These are phyloP conservation scores for Arthrinium phaeospermum DNA, from an alignment of 2,329 filamentous ascomycete species.

Conservation along the genomic window DNA sequence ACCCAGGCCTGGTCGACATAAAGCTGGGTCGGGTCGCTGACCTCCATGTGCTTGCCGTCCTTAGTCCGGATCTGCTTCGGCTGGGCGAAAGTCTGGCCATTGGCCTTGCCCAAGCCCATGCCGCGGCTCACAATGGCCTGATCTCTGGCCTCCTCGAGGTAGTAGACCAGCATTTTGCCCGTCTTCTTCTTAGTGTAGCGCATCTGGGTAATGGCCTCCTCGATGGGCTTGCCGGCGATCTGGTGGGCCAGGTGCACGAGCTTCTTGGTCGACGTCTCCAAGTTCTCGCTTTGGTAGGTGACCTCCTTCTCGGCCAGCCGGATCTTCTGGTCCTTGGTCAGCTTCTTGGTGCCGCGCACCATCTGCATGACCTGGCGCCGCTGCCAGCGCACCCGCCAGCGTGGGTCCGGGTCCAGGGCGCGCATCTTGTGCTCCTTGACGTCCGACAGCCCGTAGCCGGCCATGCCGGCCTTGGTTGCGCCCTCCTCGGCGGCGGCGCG, in stretches of 20 bases:
- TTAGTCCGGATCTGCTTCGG: constrained; percentile 71
- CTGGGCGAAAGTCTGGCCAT: constrained; percentile 46
- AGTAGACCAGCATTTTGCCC: constrained; percentile 77
- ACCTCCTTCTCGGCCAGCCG: constrained; percentile 65
- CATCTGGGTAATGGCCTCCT: constrained; percentile 95
- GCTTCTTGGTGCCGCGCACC: constrained; percentile 69
- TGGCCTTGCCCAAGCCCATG: constrained; percentile 74
- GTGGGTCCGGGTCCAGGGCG: constrained; percentile 77
- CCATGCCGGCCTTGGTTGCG: constrained; percentile 22
- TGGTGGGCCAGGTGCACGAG: constrained; percentile 84
- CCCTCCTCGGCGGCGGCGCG: constrained; percentile 15
- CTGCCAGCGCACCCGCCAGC: constrained; percentile 75
- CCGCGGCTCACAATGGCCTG: constrained; percentile 78
- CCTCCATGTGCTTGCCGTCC: constrained; percentile 73
- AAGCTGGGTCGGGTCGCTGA: constrained; percentile 78
- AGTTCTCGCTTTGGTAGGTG: constrained; percentile 67
- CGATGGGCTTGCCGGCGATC: constrained; percentile 90
- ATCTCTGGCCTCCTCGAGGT: constrained; percentile 82
- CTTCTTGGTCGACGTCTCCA: constrained; percentile 93
- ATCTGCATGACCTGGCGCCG: constrained; percentile 82
- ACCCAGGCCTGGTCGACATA: constrained; percentile 96
- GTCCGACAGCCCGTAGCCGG: constrained; percentile 26
- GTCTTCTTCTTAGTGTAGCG: constrained; percentile 93
- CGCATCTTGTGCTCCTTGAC: constrained; percentile 60
- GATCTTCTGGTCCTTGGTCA: constrained; percentile 70